Conservation (phyloP, 164 flowering plant genomes). For the Berberis thunbergii region DNA sequence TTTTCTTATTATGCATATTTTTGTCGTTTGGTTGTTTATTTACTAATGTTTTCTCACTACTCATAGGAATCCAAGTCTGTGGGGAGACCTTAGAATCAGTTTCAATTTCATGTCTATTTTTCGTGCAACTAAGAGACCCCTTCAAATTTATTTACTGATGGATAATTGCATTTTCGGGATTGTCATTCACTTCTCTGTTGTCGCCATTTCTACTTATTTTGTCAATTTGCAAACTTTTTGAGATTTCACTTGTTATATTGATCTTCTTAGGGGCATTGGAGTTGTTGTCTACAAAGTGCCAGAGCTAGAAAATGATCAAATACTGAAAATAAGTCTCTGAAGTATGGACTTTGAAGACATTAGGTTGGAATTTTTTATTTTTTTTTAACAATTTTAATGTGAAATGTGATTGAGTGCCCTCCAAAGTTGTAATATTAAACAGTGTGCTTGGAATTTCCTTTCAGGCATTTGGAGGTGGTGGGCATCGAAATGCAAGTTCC, state of each 20-base stretch:
- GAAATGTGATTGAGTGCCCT: background rate
- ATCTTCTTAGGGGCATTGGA: constrained; percentile 58
- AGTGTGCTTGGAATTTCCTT: background rate
- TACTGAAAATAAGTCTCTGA: constrained; percentile 75
- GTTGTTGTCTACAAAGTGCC: constrained; percentile 77
- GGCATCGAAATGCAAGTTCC: constrained; percentile 85
- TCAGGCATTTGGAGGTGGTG: constrained; percentile 85
- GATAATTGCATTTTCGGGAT: too few species aligned
- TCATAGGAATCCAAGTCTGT: too few species aligned
- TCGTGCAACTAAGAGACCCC: too few species aligned
- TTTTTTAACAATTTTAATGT: background rate
- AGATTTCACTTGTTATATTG: background rate
- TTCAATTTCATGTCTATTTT: too few species aligned
- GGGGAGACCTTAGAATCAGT: too few species aligned
- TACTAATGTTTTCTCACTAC: too few species aligned
- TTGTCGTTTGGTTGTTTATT: too few species aligned
- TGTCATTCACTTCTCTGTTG: too few species aligned
- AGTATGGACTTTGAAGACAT: constrained; percentile 60
- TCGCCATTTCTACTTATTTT: too few species aligned
- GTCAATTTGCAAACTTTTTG: too few species aligned
- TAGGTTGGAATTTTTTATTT: constrained; percentile 25
- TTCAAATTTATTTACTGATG: too few species aligned
- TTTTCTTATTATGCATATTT: too few species aligned
- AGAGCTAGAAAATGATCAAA: constrained; percentile 46
- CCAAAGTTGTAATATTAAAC: background rate